Evolutionary conservation across 2,329 filamentous ascomycete genomes (phyloP), one percentile per base, ranked within the genome.

Genomic region (Aspergillus felis): DNA sequence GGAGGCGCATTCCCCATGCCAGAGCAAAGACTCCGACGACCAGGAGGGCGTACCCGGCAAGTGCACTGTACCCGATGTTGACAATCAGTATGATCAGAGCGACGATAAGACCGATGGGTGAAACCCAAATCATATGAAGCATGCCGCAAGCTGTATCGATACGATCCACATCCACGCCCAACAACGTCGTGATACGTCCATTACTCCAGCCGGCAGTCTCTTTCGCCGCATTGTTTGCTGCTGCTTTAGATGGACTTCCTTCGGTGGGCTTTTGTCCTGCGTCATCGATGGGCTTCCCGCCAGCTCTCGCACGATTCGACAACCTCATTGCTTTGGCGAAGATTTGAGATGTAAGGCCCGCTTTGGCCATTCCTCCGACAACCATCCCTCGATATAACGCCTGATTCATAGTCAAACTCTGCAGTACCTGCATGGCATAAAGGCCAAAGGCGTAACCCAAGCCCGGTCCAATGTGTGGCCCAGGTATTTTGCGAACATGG

Each of bases 91-190:
- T 78, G 22, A 88, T 82, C 14, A 97, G 81, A 0, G 92, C 94
- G 62, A 97, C 80, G 51, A 94, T 70, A 57, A 92, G 87, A 25
- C 88, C 81, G 42, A 97, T 78, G 0, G 93, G 92, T 0, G 91
- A 85, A 1, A 90, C 91, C 94, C 94, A 99, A 24, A 90, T 80
- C 78, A 97, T 84, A 72, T 99, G 94, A 74, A 97, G 93, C 73
- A 97, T 83, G 46, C 90, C 91, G 42, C 85, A 91, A 1, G 92
- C 92, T 70, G 92, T 89, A 67, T 97, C 92, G 59, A 99, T 82
- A 64, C 93, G 91, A 74, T 96, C 95, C 0, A 92, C 95, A 71
- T 97, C 93, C 48, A 94, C 91, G 60, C 91, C 93, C 92, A 97
- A 97, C 65, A 97, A 71, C 64, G 95, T 96, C 70, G 94, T 86